These are phyloP conservation scores for Aspergillus flavus DNA, from an alignment of 2,329 filamentous ascomycete species.

Conservation along the genomic window DNA sequence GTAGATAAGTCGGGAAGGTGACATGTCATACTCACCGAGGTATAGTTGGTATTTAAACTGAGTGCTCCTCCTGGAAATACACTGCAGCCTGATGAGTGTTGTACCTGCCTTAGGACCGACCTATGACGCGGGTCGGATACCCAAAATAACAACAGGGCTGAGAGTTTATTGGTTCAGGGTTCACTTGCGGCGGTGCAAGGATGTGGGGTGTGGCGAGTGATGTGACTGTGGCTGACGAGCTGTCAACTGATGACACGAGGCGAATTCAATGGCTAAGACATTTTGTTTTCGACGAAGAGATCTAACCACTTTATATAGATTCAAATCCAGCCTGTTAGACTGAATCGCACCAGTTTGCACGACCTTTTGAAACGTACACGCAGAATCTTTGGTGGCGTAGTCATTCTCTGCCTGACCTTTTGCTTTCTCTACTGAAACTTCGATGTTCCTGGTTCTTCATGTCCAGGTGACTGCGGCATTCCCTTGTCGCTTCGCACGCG, in stretches of 20 bases:
- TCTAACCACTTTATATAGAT: constrained; percentile 1
- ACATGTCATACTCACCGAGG: constrained; percentile 17
- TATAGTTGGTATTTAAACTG: not conserved
- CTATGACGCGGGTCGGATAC: constrained; percentile 10
- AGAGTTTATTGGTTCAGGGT: constrained; percentile 19
- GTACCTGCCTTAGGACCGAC: constrained; percentile 22
- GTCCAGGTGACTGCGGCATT: constrained; percentile 16
- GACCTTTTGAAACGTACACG: not conserved
- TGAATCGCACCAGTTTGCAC: not conserved
- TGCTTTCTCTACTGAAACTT: constrained; percentile 2
- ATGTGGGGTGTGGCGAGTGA: constrained; percentile 19
- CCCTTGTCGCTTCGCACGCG: constrained; percentile 1
- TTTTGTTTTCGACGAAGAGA: not conserved
- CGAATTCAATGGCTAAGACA: no score
- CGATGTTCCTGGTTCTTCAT: constrained; percentile 7
- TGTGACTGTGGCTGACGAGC: constrained; percentile 5
- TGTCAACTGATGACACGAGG: not conserved
- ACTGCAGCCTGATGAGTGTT: constrained; percentile 27
- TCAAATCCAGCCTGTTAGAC: not conserved
- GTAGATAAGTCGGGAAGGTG: constrained; percentile 10
- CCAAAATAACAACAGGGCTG: constrained; percentile 25
- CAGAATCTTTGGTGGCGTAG: constrained; percentile 14
- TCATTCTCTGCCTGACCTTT: constrained; percentile 20
- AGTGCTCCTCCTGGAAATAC: constrained; percentile 1
- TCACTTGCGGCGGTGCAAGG: constrained; percentile 18